Conservation (phyloP, 2,329 filamentous ascomycete species). For the Colletotrichum cordylinicola region DNA sequence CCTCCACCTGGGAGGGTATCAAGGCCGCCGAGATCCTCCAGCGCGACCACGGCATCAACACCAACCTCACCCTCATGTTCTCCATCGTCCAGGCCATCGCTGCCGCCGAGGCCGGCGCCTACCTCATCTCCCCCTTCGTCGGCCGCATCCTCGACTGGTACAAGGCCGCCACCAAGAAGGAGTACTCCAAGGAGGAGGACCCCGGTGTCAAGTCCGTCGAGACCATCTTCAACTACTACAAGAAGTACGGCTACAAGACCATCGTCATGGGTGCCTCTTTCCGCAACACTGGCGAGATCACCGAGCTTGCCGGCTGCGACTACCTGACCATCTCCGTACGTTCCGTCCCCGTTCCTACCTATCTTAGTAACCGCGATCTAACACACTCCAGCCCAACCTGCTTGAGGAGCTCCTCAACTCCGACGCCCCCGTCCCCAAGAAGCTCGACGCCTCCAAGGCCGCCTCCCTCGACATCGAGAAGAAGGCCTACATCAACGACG, state of each 20-base stretch:
- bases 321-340: conserved; percentile 96
- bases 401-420: conserved; percentile 95
- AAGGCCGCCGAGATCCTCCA: conserved; percentile 97
- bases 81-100: conserved; percentile 93
- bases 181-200: conserved; percentile 88
- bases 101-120: conserved; percentile 92
- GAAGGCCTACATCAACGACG: conserved; percentile 89
- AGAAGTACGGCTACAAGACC: conserved; percentile 99
- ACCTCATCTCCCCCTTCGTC: conserved; percentile 99
- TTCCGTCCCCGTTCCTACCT: conserved; percentile 25
- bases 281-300: conserved; percentile 96
- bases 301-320: conserved; percentile 96
- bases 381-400: conserved; percentile 74
- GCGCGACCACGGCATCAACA: conserved; percentile 95
- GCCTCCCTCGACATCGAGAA: conserved; percentile 77
- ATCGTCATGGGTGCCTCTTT: conserved; percentile 99
- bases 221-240: conserved; percentile 99
- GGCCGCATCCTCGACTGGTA: conserved; percentile 99
- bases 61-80: conserved; percentile 99
- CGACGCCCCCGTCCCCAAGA: conserved; percentile 81
- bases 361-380: neutral
- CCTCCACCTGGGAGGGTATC: conserved; percentile 99
- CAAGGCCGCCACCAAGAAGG: conserved; percentile 95
- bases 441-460: conserved; percentile 79
- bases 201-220: conserved; percentile 95